Base-by-base conservation (phyloP, 495 filamentous ascomycete genomes). In the Aspergillus kassunensis region DNA sequence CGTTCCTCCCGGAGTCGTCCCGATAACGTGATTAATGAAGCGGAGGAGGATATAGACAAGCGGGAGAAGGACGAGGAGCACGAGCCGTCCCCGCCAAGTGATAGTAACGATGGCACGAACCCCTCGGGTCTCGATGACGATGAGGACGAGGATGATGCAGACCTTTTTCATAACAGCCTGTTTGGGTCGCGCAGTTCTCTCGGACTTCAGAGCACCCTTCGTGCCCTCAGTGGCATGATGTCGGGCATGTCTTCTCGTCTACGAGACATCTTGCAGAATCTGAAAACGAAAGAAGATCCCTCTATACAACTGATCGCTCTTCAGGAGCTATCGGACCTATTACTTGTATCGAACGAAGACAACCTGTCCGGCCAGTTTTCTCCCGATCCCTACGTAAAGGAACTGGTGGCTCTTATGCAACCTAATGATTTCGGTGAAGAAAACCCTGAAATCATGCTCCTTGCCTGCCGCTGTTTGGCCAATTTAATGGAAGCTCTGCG, bases 401-500 rank as follows among this genome's bases (percentile, higher is more conserved):
- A 99, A 64, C 77, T 99, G 51, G 90, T 97, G 23, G 68, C 78
- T 1, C 71, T 99, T 58, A 97, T 99, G 93, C 86, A 95, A 56
- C 90, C 92, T 0, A 85, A 84, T 63, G 87, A 92, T 23, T 80
- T 85, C 39, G 90, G 89, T 16, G 89, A 91, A 57, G 90, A 95
- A 65, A 96, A 96, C 62, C 87, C 91, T 4, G 92, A 99, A 68
- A 96, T 97, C 58, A 97, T 97, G 91, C 84, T 97, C 2, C 80
- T 97, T 52, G 95, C 95, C 4, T 97, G 95, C 66, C 88, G 95
- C 41, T 97, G 89, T 67, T 83, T 99, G 41, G 95, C 95, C 42
- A 97, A 99, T 59, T 67, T 99, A 25, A 99, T 99, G 92, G 95
- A 99, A 65, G 95, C 95, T 24, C 73, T 97, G 19, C 91, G 93